phyloP scores from a whole-genome alignment of 2,329 filamentous ascomycete genomes.

The Cryphonectria parasitica region DNA sequence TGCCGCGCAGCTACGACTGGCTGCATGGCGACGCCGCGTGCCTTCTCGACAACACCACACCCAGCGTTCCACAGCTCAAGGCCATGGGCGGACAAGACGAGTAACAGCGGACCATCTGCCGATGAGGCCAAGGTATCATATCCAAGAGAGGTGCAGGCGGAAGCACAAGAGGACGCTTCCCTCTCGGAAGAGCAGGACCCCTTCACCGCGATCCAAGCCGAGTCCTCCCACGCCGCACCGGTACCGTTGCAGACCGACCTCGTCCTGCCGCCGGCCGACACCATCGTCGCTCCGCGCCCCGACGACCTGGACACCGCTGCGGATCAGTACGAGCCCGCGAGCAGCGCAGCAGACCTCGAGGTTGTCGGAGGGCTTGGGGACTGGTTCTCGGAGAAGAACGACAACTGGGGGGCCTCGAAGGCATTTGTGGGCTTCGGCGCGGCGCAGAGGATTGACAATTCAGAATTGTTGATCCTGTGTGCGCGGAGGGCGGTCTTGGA shows the following conservation, averaged over 20 bases:
- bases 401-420: slow-evolving; percentile 55
- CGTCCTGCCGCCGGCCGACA: slow-evolving; percentile 32
- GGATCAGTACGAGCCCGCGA: slow-evolving; percentile 38
- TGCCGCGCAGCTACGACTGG: slow-evolving; percentile 21
- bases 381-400: slow-evolving; percentile 56
- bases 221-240: not conserved
- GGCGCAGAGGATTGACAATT: slow-evolving; percentile 46
- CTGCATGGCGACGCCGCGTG: slow-evolving; percentile 13
- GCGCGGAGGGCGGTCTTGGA: slow-evolving; percentile 58
- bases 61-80: slow-evolving; percentile 8
- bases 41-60: slow-evolving; percentile 27
- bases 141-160: not conserved
- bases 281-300: slow-evolving; percentile 17
- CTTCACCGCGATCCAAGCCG: not conserved
- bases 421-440: slow-evolving; percentile 50
- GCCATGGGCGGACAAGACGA: slow-evolving; percentile 2
- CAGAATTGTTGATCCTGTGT: slow-evolving; percentile 50
- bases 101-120: not conserved
- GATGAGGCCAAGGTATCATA: not conserved
- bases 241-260: slow-evolving; percentile 31
- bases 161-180: not conserved
- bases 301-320: slow-evolving; percentile 15
- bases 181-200: slow-evolving; percentile 4
- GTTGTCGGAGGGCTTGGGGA: slow-evolving; percentile 50
- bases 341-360: slow-evolving; percentile 48